phyloP scores from a whole-genome alignment of 1,284 basidiomycete species.

The Ustilago bromivora region DNA sequence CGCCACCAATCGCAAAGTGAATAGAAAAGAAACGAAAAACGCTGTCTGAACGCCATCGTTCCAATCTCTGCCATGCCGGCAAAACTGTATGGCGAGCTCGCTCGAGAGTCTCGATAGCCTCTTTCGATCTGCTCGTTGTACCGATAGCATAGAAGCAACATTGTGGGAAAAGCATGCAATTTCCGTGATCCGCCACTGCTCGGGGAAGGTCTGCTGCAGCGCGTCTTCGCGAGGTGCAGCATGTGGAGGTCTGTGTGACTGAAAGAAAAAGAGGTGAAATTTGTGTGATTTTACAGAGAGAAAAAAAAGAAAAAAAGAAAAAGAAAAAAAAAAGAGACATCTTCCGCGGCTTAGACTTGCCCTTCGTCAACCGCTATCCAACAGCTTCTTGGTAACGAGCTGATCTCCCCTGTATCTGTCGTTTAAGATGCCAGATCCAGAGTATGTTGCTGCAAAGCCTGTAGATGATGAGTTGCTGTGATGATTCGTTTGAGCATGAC shows the following conservation, averaged over 20 bases:
- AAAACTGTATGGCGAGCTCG: too few species aligned
- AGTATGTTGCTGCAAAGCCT: not conserved
- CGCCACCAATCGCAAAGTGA: not conserved
- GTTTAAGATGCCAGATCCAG: too few species aligned
- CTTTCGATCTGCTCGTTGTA: too few species aligned
- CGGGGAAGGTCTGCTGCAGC: not conserved
- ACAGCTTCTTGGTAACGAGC: not conserved
- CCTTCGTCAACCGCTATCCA: not conserved
- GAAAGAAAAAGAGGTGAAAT: slow-evolving; percentile 5
- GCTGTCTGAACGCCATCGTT: too few species aligned
- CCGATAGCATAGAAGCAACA: not conserved
- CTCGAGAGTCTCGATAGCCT: too few species aligned
- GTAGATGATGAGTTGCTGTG: not conserved
- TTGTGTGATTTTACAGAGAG: not conserved
- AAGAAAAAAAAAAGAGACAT: too few species aligned
- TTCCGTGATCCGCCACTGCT: not conserved
- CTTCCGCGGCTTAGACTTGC: slow-evolving; percentile 3
- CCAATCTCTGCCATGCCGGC: too few species aligned
- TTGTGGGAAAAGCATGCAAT: not conserved
- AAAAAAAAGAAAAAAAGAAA: too few species aligned
- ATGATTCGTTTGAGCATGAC: not conserved
- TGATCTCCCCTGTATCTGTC: not conserved
- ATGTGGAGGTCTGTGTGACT: slow-evolving; percentile 29
- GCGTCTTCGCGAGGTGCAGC: not conserved
- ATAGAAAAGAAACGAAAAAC: not conserved